Evolutionary conservation across 192 early-diverging fungal genomes (phyloP).

Genomic region (Coemansia sp.): DNA sequence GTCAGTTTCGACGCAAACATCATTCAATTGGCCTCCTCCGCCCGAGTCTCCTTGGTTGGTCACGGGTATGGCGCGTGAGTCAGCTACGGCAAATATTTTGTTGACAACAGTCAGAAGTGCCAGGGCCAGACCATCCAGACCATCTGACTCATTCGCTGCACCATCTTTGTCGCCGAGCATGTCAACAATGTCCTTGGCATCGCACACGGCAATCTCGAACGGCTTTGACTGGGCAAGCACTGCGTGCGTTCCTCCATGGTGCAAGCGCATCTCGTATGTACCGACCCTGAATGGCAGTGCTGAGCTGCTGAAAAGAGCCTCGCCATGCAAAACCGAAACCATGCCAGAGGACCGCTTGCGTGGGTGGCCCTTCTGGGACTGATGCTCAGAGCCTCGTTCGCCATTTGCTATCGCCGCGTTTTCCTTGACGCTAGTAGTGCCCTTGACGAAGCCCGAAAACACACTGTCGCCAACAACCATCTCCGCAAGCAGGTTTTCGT

Average conservation of each 20-base stretch:
- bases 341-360: background rate
- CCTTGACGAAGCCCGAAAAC: slow-evolving; percentile 51
- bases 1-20: slow-evolving; percentile 43
- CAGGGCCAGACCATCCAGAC: slow-evolving; percentile 30
- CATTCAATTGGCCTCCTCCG: background rate
- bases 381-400: slow-evolving; percentile 19
- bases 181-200: slow-evolving; percentile 20
- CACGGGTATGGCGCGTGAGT: slow-evolving; percentile 22
- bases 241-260: slow-evolving; percentile 84
- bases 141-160: background rate
- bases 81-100: slow-evolving; percentile 51
- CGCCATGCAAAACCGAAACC: slow-evolving; percentile 45
- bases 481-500: slow-evolving; percentile 60
- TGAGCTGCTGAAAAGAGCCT: slow-evolving; percentile 66
- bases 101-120: slow-evolving; percentile 49
- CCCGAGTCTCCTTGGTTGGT: background rate
- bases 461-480: slow-evolving; percentile 58
- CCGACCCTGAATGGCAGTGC: slow-evolving; percentile 85
- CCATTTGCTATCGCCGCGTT: slow-evolving; percentile 6
- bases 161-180: slow-evolving; percentile 10
- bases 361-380: slow-evolving; percentile 24
- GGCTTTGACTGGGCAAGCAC: slow-evolving; percentile 76
- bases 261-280: slow-evolving; percentile 89
- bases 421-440: slow-evolving; percentile 33
- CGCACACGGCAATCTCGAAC: slow-evolving; percentile 73